Conservation (phyloP, 306 rosid genomes). For the Trifolium subterraneum region DNA sequence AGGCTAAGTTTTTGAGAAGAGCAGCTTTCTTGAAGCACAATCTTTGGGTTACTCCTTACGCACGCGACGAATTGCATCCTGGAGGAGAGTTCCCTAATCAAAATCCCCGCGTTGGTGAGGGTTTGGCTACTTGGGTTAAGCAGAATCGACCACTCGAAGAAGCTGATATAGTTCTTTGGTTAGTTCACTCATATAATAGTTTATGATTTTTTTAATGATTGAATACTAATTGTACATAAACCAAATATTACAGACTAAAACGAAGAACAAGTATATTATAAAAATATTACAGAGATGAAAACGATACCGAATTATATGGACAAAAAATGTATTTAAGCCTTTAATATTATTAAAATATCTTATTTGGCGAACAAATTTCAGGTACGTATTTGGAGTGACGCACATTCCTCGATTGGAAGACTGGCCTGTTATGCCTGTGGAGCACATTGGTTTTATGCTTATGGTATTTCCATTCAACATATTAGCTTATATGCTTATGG, state of each 20-base stretch:
- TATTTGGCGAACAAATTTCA: conserved; percentile 41
- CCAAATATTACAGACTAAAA: background rate
- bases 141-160: conserved; percentile 75
- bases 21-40: conserved; percentile 86
- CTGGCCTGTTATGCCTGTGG: conserved; percentile 90
- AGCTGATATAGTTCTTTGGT: conserved; percentile 86
- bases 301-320: background rate
- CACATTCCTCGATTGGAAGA: conserved; percentile 87
- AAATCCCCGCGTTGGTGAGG: conserved; percentile 82
- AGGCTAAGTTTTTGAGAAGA: conserved; percentile 82
- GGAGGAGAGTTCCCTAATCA: conserved; percentile 93
- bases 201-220: background rate
- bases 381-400: conserved; percentile 82
- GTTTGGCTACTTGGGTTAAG: conserved; percentile 81
- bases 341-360: conserved; percentile 12
- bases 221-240: background rate
- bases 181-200: conserved; percentile 37
- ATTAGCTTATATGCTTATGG: background rate
- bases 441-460: conserved; percentile 74
- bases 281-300: background rate
- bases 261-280: background rate
- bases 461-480: conserved; percentile 54
- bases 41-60: conserved; percentile 81
- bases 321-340: background rate
- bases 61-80: conserved; percentile 66